phyloP scores from a whole-genome alignment of 768 basidiomycete genomes.

The Tricholoma sp. region DNA sequence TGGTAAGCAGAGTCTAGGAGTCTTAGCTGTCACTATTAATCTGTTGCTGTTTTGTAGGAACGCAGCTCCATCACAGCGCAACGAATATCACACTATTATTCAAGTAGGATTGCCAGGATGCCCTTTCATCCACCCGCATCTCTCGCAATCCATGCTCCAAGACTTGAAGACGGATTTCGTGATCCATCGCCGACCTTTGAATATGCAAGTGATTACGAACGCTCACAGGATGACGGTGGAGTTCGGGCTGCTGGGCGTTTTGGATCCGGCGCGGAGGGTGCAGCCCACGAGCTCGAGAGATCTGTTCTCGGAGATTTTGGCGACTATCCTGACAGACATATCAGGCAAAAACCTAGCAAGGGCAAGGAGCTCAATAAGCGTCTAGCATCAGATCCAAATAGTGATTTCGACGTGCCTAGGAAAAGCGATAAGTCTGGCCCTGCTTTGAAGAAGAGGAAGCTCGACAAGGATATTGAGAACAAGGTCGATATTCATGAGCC shows the following conservation, averaged over 20 bases:
- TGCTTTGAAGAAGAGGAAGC: conserved; percentile 56
- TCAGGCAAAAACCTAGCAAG: conserved; percentile 31
- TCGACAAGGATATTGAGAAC: conserved; percentile 36
- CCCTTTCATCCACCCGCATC: conserved; percentile 33
- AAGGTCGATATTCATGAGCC: conserved; percentile 34
- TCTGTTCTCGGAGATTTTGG: conserved; percentile 40
- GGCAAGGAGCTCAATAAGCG: conserved; percentile 47
- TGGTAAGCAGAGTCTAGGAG: conserved; percentile 37
- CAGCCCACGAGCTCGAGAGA: conserved; percentile 53
- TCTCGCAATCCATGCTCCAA: conserved; percentile 16
- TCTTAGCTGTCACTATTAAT: neutral
- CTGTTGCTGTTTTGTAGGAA: conserved; percentile 40
- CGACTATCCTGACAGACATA: conserved; percentile 16
- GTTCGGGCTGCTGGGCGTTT: conserved; percentile 27
- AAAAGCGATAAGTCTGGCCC: conserved; percentile 37
- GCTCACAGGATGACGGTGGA: conserved; percentile 20
- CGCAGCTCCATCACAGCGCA: conserved; percentile 62
- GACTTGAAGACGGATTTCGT: conserved; percentile 24
- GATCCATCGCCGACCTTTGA: conserved; percentile 14
- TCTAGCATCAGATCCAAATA: conserved; percentile 51
- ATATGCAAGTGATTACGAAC: conserved; percentile 27
- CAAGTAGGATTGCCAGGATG: conserved; percentile 41
- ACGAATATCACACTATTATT: conserved; percentile 55
- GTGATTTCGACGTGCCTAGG: conserved; percentile 46
- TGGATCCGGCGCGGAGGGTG: conserved; percentile 43